phyloP scores from a whole-genome alignment of 2,329 filamentous ascomycete genomes.

The Arachnopeziza araneosa region DNA sequence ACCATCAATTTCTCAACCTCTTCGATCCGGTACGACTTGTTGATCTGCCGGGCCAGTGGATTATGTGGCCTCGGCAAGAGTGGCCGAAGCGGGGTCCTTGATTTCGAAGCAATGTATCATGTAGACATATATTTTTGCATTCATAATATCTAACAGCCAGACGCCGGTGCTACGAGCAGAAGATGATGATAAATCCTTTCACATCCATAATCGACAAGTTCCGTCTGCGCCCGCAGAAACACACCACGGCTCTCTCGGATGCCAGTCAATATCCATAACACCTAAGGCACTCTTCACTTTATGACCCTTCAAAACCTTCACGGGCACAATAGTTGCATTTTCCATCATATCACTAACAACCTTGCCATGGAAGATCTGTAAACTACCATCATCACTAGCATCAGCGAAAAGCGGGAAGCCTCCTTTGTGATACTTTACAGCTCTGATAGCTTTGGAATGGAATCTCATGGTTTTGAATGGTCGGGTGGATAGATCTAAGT shows the following conservation, averaged over 20 bases:
- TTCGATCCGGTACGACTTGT: not conserved
- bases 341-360: constrained; percentile 93
- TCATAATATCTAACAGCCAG: constrained; percentile 11
- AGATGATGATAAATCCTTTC: constrained; percentile 32
- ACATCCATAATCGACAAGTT: constrained; percentile 84
- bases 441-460: constrained; percentile 84
- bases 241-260: constrained; percentile 89
- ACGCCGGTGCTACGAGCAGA: constrained; percentile 18
- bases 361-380: constrained; percentile 96
- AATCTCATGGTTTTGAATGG: constrained; percentile 97
- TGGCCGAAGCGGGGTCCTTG: not conserved
- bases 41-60: not conserved
- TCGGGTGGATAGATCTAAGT: constrained; percentile 81
- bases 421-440: constrained; percentile 79
- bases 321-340: constrained; percentile 90
- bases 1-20: not conserved
- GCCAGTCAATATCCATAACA: constrained; percentile 94
- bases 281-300: constrained; percentile 80
- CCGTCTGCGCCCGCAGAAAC: constrained; percentile 93
- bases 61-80: not conserved
- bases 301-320: constrained; percentile 91
- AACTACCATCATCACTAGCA: constrained; percentile 85
- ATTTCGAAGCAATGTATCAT: not conserved
- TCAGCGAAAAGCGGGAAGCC: constrained; percentile 84
- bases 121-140: constrained; percentile 2